Evolutionary conservation across 495 filamentous ascomycete species (phyloP), one percentile per base, ranked within the genome.

Genomic region (Penicillium canariense): DNA sequence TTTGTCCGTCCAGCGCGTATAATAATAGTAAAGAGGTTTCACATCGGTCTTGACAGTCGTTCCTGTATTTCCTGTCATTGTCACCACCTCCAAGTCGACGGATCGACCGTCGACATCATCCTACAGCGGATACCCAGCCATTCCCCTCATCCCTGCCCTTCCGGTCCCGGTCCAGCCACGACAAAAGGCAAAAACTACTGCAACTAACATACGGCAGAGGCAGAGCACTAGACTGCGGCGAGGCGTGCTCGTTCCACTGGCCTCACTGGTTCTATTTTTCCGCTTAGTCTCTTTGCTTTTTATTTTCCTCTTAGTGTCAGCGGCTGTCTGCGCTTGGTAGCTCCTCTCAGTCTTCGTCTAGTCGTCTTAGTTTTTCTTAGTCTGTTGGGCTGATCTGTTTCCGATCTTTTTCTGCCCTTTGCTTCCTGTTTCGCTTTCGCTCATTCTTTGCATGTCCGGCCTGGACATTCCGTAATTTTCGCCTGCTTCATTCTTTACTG

Each of bases 21-120:
- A 1, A 14, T 34, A 14, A 8, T 67, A 67, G 63, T 36, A 61
- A 53, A 46, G 25, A 31, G 50, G 63, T 67, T 61, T 67, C 63
- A 67, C 61, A 52, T 56, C 39, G 39, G 15, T 46, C n/a, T 12
- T 25, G 20, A 42, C 38, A 42, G 38, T 42, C 38, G 11, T 12
- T 42, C 10, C 5, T 5, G 22, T 39, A 9, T 20, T 22, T 7
- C 2, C 38, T 5, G 38, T 40, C 38, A 39, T n/a, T n/a, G n/a
- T n/a, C n/a, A n/a, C n/a, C n/a, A n/a, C n/a, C n/a, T n/a, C n/a
- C n/a, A 39, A 39, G 18, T 22, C 36, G 18, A 39, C 35, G 12
- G 38, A 23, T 14, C 20, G 38, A 42, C 20, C 38, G 10, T 25
- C 38, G 20, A 25, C 38, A 25, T 42, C 38, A 42, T 42, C 38